Evolutionary conservation across 176 grass and related monocot genomes (phyloP), one percentile per base, ranked within the genome.

Genomic region (Guadua angustifolia): DNA sequence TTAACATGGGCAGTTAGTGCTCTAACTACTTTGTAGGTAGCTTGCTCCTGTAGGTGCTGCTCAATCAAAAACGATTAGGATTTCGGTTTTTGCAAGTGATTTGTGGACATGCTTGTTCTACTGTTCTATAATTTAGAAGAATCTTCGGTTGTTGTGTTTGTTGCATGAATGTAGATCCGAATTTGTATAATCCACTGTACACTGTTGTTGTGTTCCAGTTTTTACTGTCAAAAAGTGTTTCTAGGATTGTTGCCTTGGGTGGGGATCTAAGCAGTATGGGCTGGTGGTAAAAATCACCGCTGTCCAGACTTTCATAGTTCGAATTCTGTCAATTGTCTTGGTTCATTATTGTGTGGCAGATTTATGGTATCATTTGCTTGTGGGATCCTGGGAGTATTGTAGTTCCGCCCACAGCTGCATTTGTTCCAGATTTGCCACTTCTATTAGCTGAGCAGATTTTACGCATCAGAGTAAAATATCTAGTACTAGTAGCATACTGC

Each of bases 41-140:
- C 60, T 64, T 87, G 71, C 71, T 32, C 81, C 62, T 52, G 76
- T 32, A 40, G 68, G 49, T 71, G 36, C 12, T 80, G 59, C 57
- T 80, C 9, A 17, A 0, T 86, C 40, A 4, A 3, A 47, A 13
- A 13, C 8, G 9, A 63, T 78, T 82, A 40, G 55, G 77, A 70
- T 40, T 60, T 74, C 16, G 62, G n/a, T 26, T 50, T 70, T 29
- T 71, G 43, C 8, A 21, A 78, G 42, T 56, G 67, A 67, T 79
- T 85, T 85, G 68, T 88, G 71, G 16, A 80, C 46, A 53, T 70
- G 69, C 8, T 39, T 18, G 12, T 62, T 89, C 26, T 74, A 39
- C 43, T 69, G 29, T 15, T 82, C 25, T 33, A 36, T 59, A 33
- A 12, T 81, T 82, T 56, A 82, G 46, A 77, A 46, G 36, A 61